Evolutionary conservation across 805 yeast species (phyloP), one percentile per base, ranked within the genome.

Genomic region (Lachancea waltii): DNA sequence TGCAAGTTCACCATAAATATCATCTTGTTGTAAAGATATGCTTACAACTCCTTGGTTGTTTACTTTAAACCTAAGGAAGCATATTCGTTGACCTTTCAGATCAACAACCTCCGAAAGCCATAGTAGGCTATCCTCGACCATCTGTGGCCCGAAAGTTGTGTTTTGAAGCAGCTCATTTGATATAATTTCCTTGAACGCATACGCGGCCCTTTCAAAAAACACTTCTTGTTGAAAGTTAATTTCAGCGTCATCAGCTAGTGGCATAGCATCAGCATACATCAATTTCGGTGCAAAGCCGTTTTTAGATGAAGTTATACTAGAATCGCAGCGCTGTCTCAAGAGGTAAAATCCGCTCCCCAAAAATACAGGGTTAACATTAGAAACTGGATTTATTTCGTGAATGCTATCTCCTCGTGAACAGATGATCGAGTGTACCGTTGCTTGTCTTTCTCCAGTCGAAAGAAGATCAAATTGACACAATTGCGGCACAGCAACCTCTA

Each of bases 401-500:
- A n/a, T n/a, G n/a, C n/a, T n/a, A n/a, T n/a, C n/a, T n/a, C n/a
- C n/a, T n/a, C n/a, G n/a, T 14, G 27, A 23, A 30, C 46, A 46
- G 10, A 26, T 25, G 7, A 46, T 40, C 3, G 26, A 11, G 17
- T 44, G 30, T 5, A 30, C 14, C 3, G 29, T 11, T 9, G 30
- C 30, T 4, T 29, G 29, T 7, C 35, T 55, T 17, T 46, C 53
- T 34, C 42, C 52, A 19, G 45, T 46, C 5, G 52, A 48, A 7
- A 61, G 47, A 7, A 57, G 42, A n/a, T 47, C 63, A 53, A 50
- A 53, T 31, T 38, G 41, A 41, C 86, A 80, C 17, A 80, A 58
- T 6, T 58, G 52, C 0, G 79, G 78, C 0, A 78, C 65, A 33
- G 66, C 67, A 3, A 80, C 58, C 19, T 63, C 62, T 57, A 77